A percentile compares a stretch with the other conserved stretches of the same genome.
phyloP scores from a whole-genome alignment of 306 rosid genomes.

The Cucurbita ficifolia region DNA sequence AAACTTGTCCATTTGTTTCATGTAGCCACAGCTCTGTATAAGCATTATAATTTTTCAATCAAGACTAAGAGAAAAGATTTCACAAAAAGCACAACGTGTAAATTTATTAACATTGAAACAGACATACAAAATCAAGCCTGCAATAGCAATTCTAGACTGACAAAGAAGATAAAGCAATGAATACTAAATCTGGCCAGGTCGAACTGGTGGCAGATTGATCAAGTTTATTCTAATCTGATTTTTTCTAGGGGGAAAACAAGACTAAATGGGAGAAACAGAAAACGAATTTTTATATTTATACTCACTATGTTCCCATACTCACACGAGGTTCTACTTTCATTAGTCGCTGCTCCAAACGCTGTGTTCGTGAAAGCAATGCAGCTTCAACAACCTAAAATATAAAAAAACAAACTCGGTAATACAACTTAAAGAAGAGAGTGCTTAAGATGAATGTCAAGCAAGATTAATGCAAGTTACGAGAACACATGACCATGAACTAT shows the following conservation, averaged over 20 bases:
- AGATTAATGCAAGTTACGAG: not conserved
- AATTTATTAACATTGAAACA: not conserved
- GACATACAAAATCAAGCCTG: not conserved
- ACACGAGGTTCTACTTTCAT: slow-evolving; percentile 92
- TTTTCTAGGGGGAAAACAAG: not conserved
- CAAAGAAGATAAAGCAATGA: not conserved
- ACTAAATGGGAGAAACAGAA: not conserved
- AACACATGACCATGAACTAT: not conserved
- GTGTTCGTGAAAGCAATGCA: slow-evolving; percentile 83
- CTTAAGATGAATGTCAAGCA: not conserved
- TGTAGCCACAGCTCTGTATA: not conserved
- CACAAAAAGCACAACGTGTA: not conserved
- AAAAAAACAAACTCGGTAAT: not conserved
- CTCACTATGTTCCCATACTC: slow-evolving; percentile 81
- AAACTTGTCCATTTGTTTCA: not conserved
- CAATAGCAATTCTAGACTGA: not conserved
- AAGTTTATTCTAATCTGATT: not conserved
- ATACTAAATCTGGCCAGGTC: not conserved
- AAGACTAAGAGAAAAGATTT: not conserved
- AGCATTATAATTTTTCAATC: not conserved
- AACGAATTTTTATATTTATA: slow-evolving; percentile 12
- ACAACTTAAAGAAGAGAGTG: not conserved
- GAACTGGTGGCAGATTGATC: not conserved
- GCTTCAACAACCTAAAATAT: slow-evolving; percentile 86
- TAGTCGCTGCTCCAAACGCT: slow-evolving; percentile 59